Conservation (phyloP, 371 early-diverging fungal genomes). For the Fennellomyces sp. region DNA sequence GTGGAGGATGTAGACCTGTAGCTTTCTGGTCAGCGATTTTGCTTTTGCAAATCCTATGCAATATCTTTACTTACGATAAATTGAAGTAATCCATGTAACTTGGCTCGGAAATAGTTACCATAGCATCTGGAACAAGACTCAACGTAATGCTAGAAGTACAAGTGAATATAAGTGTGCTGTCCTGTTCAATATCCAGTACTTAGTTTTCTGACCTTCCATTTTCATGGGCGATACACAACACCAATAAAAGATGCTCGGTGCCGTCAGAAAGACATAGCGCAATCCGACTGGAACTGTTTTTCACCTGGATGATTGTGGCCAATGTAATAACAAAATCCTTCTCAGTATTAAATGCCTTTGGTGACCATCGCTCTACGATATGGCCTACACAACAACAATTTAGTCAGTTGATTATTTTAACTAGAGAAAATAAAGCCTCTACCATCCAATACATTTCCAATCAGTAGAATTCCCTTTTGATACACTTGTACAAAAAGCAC, state of each 20-base stretch:
- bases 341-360: not conserved
- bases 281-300: not conserved
- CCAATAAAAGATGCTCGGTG: not conserved
- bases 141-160: not conserved
- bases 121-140: not conserved
- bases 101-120: not conserved
- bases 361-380: not conserved
- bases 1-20: no score
- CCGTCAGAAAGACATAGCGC: not conserved
- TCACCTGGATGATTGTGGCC: not conserved
- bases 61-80: not conserved
- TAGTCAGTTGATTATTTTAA: no score
- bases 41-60: no score
- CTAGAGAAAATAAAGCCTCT: not conserved
- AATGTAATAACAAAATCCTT: not conserved
- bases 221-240: not conserved
- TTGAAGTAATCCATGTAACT: slow-evolving; percentile 2
- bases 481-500: not conserved
- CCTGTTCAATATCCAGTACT: not conserved
- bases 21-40: no score
- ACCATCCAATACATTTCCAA: not conserved
- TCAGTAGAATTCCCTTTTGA: not conserved
- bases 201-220: not conserved
- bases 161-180: no score
- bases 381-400: not conserved